Evolutionary conservation across 345 rosid species (phyloP), one percentile per base, ranked within the genome.

Genomic region (Combretum micranthum): DNA sequence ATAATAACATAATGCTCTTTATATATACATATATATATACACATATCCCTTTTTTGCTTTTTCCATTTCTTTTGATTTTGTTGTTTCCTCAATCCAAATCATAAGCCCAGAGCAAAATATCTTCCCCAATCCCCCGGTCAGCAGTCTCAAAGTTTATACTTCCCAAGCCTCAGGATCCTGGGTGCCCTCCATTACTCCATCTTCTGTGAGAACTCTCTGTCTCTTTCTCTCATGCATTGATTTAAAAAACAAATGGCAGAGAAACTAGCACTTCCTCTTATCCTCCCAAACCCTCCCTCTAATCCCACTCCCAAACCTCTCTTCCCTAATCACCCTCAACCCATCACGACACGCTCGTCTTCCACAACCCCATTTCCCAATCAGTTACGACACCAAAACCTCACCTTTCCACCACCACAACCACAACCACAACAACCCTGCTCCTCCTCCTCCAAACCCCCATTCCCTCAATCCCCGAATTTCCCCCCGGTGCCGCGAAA

Each of bases 261-360:
- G 59, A 92, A 77, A 56, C 69, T 86, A 18, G 80, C 87, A 56
- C 77, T 82, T 0, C 92, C 96, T 45, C 90, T 86, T 59, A 77
- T 86, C 61, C 78, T 88, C 55, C 88, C 90, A 2, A 79, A 21
- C 43, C 83, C 74, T 4, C 80, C 86, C 4, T 64, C 20, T 65
- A 64, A 52, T 69, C 74, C 54, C 44, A 52, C 74, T 83, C 73
- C 65, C 50, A n/a, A 67, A 59, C 23, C 61, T 61, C 6, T 74
- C 14, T 10, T 47, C 67, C 19, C 19, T 75, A 9, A 50, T 51
- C 13, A 64, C 72, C 15, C 44, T 64, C 13, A 47, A 65, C 23
- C 59, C 12, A 15, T 54, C 4, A 47, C 37, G 7, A 11, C 63
- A 2, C 66, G 54, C 15, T 68, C 66, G 19, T 56, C 74, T 13